Conservation (phyloP, 2,329 filamentous ascomycete genomes). For the Verticillium isaacii region DNA sequence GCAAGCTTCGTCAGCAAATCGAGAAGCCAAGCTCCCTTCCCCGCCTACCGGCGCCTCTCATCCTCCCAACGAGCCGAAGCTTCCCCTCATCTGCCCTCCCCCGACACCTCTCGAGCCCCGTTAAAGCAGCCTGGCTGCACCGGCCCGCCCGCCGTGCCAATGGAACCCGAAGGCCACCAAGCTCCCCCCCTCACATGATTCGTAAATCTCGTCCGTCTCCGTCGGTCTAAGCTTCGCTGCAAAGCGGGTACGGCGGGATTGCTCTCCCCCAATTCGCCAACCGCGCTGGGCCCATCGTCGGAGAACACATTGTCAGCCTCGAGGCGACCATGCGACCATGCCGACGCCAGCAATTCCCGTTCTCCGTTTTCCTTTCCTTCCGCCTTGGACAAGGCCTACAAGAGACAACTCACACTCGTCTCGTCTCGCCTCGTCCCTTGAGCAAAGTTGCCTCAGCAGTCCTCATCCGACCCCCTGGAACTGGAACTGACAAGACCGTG, state of each 20-base stretch:
- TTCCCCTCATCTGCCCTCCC: neutral
- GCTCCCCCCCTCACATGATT: slow-evolving; percentile 1
- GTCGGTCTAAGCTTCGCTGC: slow-evolving; percentile 1
- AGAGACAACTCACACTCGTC: slow-evolving; percentile 3
- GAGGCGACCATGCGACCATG: neutral
- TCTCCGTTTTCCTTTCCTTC: neutral
- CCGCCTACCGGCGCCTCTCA: neutral
- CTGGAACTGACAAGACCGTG: slow-evolving; percentile 3
- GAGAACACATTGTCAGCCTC: slow-evolving; percentile 1
- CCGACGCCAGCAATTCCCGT: neutral
- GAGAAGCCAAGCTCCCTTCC: neutral
- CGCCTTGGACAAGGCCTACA: slow-evolving; percentile 2
- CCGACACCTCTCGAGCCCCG: neutral
- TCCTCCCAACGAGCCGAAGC: neutral
- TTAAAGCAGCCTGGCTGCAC: slow-evolving; percentile 3
- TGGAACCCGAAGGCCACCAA: neutral
- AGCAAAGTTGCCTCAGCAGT: neutral
- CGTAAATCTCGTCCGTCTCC: neutral
- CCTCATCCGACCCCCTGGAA: neutral
- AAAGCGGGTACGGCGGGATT: slow-evolving; percentile 5
- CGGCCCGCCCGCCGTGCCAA: slow-evolving; percentile 4
- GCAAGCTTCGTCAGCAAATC: neutral
- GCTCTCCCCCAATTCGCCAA: slow-evolving; percentile 1
- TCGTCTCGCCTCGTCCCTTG: neutral
- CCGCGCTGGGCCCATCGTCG: neutral